A percentile compares a stretch with the other conserved stretches of the same genome.
phyloP scores from a whole-genome alignment of 2,329 filamentous ascomycete genomes.

The Diaporthe caulivora region DNA sequence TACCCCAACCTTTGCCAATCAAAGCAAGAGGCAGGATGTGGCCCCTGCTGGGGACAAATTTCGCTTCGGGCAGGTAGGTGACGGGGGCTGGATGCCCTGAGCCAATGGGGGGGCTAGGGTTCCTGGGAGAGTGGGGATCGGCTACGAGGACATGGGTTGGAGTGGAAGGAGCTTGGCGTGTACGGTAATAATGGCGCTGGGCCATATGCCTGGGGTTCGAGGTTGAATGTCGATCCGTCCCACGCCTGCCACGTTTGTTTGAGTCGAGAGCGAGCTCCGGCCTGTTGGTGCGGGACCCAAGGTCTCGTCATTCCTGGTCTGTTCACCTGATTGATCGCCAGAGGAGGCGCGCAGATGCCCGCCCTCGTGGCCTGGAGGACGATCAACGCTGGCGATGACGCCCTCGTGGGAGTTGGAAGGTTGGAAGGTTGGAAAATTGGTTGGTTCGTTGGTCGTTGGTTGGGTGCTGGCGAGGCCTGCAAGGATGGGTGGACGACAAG shows the following conservation, averaged over 20 bases:
- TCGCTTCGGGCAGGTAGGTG: slow-evolving; percentile 26
- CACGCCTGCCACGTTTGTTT: slow-evolving; percentile 17
- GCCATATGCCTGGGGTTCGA: neutral
- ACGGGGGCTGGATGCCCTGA: neutral
- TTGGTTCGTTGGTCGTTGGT: too few species aligned
- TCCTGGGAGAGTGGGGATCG: slow-evolving; percentile 19
- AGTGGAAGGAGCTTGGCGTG: slow-evolving; percentile 25
- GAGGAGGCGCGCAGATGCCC: slow-evolving; percentile 8
- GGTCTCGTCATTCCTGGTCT: slow-evolving; percentile 23
- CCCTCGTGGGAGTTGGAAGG: neutral
- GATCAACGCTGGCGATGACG: slow-evolving; percentile 14
- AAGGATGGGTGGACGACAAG: neutral
- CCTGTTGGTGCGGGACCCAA: neutral
- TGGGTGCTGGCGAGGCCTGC: neutral
- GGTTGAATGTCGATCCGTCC: slow-evolving; percentile 15
- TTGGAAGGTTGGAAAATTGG: neutral
- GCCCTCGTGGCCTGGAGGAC: neutral
- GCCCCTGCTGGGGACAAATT: slow-evolving; percentile 28
- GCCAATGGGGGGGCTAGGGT: neutral
- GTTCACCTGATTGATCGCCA: slow-evolving; percentile 26
- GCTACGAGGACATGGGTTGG: neutral
- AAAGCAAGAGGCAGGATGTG: slow-evolving; percentile 24
- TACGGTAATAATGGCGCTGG: slow-evolving; percentile 1
- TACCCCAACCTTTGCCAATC: slow-evolving; percentile 31
- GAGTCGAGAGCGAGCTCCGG: neutral